Base-by-base conservation (phyloP, 176 grass and related monocot genomes). In the Pharus latifolius region DNA sequence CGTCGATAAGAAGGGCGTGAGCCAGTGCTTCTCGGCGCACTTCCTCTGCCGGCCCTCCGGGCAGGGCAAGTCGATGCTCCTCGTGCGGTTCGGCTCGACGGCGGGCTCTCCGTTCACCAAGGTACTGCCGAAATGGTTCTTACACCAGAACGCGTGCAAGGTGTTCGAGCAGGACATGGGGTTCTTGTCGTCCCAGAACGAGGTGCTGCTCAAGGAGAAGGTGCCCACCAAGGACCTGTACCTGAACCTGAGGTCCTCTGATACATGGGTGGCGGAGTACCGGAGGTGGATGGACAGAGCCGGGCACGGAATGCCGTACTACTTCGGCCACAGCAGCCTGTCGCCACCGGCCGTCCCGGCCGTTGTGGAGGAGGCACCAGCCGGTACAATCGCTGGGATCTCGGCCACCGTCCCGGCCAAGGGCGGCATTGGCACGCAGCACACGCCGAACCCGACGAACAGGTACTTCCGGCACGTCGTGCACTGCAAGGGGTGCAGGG, bases 131-230 rank as follows among this genome's bases (percentile, higher is more conserved):
- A 0, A 40, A 0, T 96, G 93, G 93, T 96, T 69, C 78, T 1
- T 92, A 3, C 93, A 96, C 82, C 93, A 92, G 85, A 96, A 92
- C 52, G 77, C 83, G 0, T 62, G 76, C 72, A 89, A 89, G 81
- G 90, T 93, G 60, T 99, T 99, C 74, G 90, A 99, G 82, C 95
- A 99, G 78, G 95, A 99, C 81, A 98, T 99, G 95, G 95, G 95
- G 6, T 91, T 99, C 71, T 78, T 99, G 3, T 99, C 90, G 9
- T 99, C 95, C 57, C 87, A 99, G 80, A 94, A 99, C 71, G 95
- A 94, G 81, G 90, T 99, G 35, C 57, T 99, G 17, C 41, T 99
- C 66, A 69, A 82, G 89, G 95, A 94, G 72, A 88, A 83, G 63
- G 75, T 81, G 51, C 90, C 90, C 15, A 94, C 95, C 41, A 86